Conservation (phyloP, 2,329 filamentous ascomycete genomes). For the Exophiala aquamarina region DNA sequence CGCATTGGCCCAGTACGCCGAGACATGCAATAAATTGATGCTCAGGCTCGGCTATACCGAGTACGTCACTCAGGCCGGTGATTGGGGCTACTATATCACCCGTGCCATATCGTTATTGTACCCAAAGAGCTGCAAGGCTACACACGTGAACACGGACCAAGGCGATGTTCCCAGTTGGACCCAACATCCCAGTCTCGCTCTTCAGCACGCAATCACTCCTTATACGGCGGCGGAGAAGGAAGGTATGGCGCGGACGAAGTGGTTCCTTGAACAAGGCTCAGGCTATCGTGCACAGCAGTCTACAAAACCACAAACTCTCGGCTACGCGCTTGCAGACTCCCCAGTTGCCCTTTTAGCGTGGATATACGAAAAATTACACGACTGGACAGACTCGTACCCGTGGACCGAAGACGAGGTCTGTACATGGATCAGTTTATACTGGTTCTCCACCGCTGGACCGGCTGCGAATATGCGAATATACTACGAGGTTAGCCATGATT, state of each 20-base stretch:
- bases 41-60: conserved; percentile 11
- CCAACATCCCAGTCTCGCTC: conserved; percentile 49
- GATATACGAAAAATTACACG: conserved; percentile 78
- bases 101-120: conserved; percentile 55
- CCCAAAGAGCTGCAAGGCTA: conserved; percentile 9
- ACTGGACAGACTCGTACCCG: conserved; percentile 70
- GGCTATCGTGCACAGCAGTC: conserved; percentile 61
- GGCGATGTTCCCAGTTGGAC: too few relatives aligned
- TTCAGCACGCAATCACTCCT: conserved; percentile 56
- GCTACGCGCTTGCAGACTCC: conserved; percentile 67
- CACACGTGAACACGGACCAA: conserved; percentile 30
- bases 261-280: conserved; percentile 53
- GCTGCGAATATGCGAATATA: conserved; percentile 65
- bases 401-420: conserved; percentile 76
- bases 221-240: conserved; percentile 53
- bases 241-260: conserved; percentile 53
- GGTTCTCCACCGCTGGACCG: conserved; percentile 67
- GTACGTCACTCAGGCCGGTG: conserved; percentile 56
- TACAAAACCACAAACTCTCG: conserved; percentile 71
- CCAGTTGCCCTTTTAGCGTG: conserved; percentile 71
- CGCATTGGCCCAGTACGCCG: conserved; percentile 58
- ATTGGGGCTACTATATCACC: conserved; percentile 67
- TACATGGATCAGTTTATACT: conserved; percentile 72
- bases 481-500: conserved; percentile 59
- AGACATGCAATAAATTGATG: conserved; percentile 17